A percentile compares a stretch with the other conserved stretches of the same genome.
phyloP scores from a whole-genome alignment of 805 yeast species.

The Zygosaccharomyces pseudorouxii region DNA sequence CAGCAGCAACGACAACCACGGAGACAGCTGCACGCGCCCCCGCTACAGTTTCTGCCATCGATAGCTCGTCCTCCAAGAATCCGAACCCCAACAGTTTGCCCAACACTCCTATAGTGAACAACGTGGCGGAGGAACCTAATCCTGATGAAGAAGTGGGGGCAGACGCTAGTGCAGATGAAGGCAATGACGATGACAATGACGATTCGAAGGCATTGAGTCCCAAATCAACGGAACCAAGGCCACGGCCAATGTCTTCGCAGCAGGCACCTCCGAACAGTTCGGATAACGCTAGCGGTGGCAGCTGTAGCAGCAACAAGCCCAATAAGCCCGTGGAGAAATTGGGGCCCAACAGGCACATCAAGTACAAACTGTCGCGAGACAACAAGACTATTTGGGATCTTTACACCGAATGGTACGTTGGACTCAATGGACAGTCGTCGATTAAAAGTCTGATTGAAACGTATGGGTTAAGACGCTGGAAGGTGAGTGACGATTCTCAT shows the following conservation, averaged over 20 bases:
- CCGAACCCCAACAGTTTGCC: background rate
- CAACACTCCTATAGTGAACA: background rate
- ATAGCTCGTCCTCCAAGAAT: background rate
- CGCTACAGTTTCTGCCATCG: background rate
- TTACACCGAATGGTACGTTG: constrained; percentile 37
- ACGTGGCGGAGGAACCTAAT: background rate
- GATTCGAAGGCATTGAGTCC: constrained; percentile 7
- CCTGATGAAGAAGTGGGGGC: background rate
- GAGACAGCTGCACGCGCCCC: background rate
- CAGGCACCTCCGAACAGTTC: background rate
- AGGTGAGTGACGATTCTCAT: constrained; percentile 38
- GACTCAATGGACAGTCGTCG: constrained; percentile 33
- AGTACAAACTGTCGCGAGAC: constrained; percentile 36
- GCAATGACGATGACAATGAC: background rate
- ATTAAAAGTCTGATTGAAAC: constrained; percentile 32
- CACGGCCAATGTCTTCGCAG: background rate
- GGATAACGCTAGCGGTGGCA: background rate
- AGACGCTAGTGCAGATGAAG: background rate
- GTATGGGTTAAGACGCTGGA: constrained; percentile 38
- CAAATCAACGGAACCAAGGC: constrained; percentile 10
- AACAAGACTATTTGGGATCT: constrained; percentile 37
- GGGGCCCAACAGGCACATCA: constrained; percentile 30
- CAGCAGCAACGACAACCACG: background rate
- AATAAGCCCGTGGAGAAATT: constrained; percentile 8
- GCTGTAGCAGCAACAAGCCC: background rate